Percentiles rank a stretch among this genome's conserved stretches.
Evolutionary conservation across 2,329 filamentous ascomycete genomes (phyloP).

Genomic region (Pseudogymnoascus sp.): DNA sequence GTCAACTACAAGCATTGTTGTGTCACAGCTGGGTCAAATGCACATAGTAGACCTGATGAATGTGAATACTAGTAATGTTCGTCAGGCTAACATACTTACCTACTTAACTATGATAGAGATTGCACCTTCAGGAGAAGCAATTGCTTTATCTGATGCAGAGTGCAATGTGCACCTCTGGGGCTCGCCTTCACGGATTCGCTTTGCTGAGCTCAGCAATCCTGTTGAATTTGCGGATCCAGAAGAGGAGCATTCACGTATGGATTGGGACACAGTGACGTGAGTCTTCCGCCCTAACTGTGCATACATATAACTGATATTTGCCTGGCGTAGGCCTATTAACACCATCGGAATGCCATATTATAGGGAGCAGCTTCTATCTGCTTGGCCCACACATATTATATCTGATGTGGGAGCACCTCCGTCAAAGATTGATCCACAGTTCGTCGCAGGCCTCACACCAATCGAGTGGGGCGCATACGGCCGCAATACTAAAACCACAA

Average conservation of each 20-base stretch:
- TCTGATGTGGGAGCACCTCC: constrained; percentile 83
- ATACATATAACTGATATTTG: neutral
- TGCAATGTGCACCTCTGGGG: constrained; percentile 64
- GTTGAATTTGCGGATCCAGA: constrained; percentile 57
- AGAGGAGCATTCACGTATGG: constrained; percentile 41
- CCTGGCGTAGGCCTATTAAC: constrained; percentile 59
- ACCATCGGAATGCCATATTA: constrained; percentile 90
- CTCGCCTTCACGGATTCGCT: constrained; percentile 60
- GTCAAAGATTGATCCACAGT: constrained; percentile 61
- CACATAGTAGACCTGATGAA: constrained; percentile 90
- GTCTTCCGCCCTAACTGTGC: constrained; percentile 24
- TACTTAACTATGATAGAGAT: constrained; percentile 60
- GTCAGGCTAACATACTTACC: constrained; percentile 55
- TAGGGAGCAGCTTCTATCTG: constrained; percentile 75
- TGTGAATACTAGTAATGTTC: constrained; percentile 60
- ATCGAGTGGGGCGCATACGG: constrained; percentile 73
- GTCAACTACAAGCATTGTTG: constrained; percentile 88
- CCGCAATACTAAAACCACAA: constrained; percentile 63
- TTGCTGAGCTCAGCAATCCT: constrained; percentile 62
- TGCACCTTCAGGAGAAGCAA: constrained; percentile 63
- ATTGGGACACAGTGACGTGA: constrained; percentile 63
- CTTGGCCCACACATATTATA: constrained; percentile 78
- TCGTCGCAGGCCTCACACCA: constrained; percentile 61
- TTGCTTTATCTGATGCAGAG: constrained; percentile 59
- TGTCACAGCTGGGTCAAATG: constrained; percentile 86